phyloP scores from a whole-genome alignment of 1,284 basidiomycete species.

The Cerioporus squamosus region DNA sequence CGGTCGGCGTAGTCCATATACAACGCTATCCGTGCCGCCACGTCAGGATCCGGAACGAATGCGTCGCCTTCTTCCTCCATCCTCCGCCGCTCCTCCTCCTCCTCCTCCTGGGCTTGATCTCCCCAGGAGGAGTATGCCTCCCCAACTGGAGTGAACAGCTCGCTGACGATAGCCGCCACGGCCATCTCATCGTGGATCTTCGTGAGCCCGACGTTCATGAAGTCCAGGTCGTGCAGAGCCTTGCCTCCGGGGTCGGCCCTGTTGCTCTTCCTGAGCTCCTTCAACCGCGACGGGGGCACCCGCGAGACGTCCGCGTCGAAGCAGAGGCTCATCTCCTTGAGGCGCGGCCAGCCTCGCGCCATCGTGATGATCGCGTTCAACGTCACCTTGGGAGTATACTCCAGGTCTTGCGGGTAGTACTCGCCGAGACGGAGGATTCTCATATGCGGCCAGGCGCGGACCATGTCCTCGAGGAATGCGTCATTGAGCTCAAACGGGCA shows the following conservation, averaged over 20 bases:
- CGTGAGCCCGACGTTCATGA: not conserved
- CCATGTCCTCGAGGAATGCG: not conserved
- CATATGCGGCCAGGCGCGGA: not conserved
- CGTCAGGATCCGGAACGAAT: not conserved
- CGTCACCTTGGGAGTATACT: conserved; percentile 1
- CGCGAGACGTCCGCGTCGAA: conserved; percentile 7
- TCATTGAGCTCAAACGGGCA: conserved; percentile 12
- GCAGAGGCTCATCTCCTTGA: conserved; percentile 6
- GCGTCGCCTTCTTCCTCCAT: not conserved
- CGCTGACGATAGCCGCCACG: not conserved
- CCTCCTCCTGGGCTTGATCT: not conserved
- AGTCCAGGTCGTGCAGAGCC: not conserved
- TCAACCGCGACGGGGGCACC: not conserved
- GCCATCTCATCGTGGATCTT: too few species aligned
- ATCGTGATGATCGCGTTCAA: conserved; percentile 9
- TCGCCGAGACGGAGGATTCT: conserved; percentile 1
- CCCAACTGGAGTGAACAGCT: conserved; percentile 3
- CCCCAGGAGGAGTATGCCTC: not conserved
- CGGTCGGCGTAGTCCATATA: too few species aligned
- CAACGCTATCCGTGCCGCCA: not conserved
- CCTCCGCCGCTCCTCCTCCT: not conserved
- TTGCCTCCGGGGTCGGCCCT: not conserved
- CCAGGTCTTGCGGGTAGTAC: not conserved
- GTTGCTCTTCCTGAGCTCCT: not conserved
- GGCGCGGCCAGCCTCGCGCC: conserved; percentile 2